Base-by-base conservation (phyloP, 1,284 basidiomycete species). In the Apiotrichum mycotoxinovorans region DNA sequence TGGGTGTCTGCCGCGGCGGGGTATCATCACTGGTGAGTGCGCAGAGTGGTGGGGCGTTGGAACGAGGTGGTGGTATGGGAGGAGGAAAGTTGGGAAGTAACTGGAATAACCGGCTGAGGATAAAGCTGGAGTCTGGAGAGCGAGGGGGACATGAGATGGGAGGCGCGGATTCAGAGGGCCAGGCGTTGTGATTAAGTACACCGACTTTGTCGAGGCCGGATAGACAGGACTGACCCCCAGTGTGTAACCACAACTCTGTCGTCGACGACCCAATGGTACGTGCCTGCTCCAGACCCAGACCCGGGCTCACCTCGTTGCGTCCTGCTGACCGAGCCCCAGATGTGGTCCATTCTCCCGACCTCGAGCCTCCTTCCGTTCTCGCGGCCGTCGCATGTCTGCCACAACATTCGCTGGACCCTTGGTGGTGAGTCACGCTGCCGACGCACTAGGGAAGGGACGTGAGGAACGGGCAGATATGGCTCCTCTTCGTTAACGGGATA, bases 191-290 rank as follows among this genome's bases (percentile, higher is more conserved):
- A 30, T 12, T 30, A 30, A 30, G 30, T 12, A 30, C 30, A 30
- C 30, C 2, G 44, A 38, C n/a, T 48, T 44, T 7, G n/a, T 4
- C 4, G 15, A 8, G 9, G 15, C 33, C 15, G 33, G 9, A 34
- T 34, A n/a, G 14, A 18, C 35, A 37, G 9, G 4, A 22, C 40
- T 41, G 40, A 41, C 40, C 2, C n/a, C 7, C 67, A 94, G 91
- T 94, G 47, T 85, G 86, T 51, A 96, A 96, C 73, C 92, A 96
- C 72, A 86, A 93, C 56, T 94, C 91, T 44, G 91, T 90, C 4
- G 66, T 72, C 12, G 77, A 77, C 53, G 76, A 78, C 58, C 77
- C 77, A 0, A 64, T 73, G 54, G 76, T 75, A 40, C 57, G 68
- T 56, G n/a, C n/a, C n/a, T n/a, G n/a, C 18, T 23, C 4, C 37